A percentile compares a stretch with the other conserved stretches of the same genome.
Conservation (phyloP, 176 grass and related monocot species). For the Rhynchospora pubera region DNA sequence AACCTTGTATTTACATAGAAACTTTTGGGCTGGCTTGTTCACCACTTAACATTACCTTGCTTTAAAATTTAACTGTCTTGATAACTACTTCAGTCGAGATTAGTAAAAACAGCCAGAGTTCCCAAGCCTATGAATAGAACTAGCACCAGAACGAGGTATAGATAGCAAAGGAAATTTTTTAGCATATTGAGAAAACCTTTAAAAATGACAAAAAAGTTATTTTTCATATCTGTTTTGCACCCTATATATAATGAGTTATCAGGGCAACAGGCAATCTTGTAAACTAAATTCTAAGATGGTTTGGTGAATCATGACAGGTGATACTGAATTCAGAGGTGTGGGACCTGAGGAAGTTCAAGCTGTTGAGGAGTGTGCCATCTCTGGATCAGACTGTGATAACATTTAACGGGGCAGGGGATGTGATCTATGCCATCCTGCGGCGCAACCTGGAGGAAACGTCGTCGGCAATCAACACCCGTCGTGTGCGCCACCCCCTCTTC, state of each 20-base stretch:
- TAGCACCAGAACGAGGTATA: background rate
- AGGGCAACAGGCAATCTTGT: background rate
- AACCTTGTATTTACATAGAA: background rate
- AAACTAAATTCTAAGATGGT: background rate
- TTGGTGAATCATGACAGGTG: constrained; percentile 37
- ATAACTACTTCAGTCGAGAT: background rate
- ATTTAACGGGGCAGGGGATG: constrained; percentile 78
- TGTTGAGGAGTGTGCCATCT: constrained; percentile 85
- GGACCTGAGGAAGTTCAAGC: constrained; percentile 95
- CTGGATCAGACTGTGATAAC: constrained; percentile 94
- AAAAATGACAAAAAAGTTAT: background rate
- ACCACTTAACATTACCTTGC: background rate
- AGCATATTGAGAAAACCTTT: background rate
- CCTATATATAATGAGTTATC: background rate
- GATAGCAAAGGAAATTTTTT: background rate
- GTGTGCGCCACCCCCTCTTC: constrained; percentile 75
- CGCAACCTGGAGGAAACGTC: constrained; percentile 83
- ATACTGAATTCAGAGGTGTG: constrained; percentile 98
- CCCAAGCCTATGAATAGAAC: background rate
- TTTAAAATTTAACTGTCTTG: background rate
- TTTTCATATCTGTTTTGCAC: background rate
- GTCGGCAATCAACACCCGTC: constrained; percentile 61
- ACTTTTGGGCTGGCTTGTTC: background rate
- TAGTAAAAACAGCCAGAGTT: background rate
- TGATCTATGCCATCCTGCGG: constrained; percentile 84